Conservation (phyloP, 352 stramenopile genomes). For the Globisporangium paroecandrum region DNA sequence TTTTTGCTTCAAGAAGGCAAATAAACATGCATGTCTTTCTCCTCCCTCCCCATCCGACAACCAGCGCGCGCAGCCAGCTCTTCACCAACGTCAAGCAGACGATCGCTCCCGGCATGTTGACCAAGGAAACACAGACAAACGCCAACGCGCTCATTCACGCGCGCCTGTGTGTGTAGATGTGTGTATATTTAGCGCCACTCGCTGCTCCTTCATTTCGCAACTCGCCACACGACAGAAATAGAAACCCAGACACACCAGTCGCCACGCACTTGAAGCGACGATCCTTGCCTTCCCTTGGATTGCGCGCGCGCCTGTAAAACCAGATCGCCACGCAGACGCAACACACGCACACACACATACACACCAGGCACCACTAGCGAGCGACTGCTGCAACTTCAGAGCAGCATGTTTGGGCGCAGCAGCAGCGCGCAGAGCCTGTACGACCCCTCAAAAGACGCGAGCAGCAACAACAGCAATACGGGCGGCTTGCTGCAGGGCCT, state of each 20-base stretch:
- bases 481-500: constrained; percentile 54
- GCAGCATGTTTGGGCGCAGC: constrained; percentile 15
- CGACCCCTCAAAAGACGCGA: neutral
- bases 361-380: neutral
- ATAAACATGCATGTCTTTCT: too few relatives aligned
- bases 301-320: neutral
- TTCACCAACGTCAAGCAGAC: neutral
- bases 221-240: neutral
- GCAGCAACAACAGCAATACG: neutral
- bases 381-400: neutral
- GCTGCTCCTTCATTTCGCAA: neutral
- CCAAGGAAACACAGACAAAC: neutral
- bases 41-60: neutral
- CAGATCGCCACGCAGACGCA: neutral
- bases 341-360: neutral
- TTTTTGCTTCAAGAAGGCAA: too few relatives aligned
- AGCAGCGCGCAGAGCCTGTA: neutral
- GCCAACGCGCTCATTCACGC: neutral
- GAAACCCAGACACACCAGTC: neutral
- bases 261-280: neutral
- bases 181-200: neutral
- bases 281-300: neutral
- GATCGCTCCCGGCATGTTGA: neutral
- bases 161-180: too few relatives aligned
- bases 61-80: neutral